Base-by-base conservation (phyloP, 169 alveolate genomes). In the Plasmodium chabaudi region DNA sequence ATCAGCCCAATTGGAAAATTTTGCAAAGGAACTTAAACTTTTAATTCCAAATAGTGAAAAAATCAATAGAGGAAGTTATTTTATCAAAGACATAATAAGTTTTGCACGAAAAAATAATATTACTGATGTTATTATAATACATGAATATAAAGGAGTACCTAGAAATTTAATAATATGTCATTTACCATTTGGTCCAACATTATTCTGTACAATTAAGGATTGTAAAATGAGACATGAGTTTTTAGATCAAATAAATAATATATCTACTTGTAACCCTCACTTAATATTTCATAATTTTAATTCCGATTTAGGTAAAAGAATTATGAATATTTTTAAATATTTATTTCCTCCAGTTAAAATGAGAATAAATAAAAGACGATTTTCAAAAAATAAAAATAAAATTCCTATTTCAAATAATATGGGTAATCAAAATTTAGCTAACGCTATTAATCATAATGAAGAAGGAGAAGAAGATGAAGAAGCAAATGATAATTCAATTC, bases 101-200 rank as follows among this genome's bases (percentile, higher is more conserved):
- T 95, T 98, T 72, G 97, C 99, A 82, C 92, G 97, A 89, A 92
- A 97, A 57, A 97, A 98, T 82, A 98, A 97, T 87, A 97, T 98
- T 68, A 94, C 99, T 1, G 99, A 98, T 91, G 92, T 98, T 13
- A 94, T 96, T 12, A 93, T 94, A 53, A 71, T 92, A 25, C 93
- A 93, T 82, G 95, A 93, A 71, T 93, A 93, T 74, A 90, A 99
- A 98, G 92, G 98, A 15, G 98, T 93, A 84, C 99, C 99, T 0
- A 99, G 98, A 88, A 99, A 99, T 64, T 90, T 99, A 96, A 98
- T 99, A 56, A 96, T 99, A 17, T 97, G 98, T 72, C 99, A 99
- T 91, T 89, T 99, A 87, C 99, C 99, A 3, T 97, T 96, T 77
- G 99, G 99, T 0, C 99, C 99, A 0, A 98, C 99, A 2, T 98